Conservation (phyloP, 768 basidiomycete species). For the Phaeotremella skinneri region DNA sequence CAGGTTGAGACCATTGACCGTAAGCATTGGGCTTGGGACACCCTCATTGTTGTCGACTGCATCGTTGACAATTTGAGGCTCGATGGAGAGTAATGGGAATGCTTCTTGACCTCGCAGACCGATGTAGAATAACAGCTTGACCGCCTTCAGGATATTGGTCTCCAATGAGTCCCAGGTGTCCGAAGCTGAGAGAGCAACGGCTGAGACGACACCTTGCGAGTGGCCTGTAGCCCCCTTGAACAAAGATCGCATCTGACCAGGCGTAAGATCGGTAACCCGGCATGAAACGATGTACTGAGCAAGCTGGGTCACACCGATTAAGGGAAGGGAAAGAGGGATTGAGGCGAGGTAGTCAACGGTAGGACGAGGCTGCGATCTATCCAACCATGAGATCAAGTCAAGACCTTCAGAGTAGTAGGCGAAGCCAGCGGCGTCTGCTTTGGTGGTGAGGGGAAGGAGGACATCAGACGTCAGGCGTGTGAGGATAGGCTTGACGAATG, state of each 20-base stretch:
- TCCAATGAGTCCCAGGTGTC: conserved; percentile 70
- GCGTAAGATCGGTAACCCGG: conserved; percentile 69
- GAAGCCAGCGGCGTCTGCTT: conserved; percentile 58
- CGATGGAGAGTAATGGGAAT: conserved; percentile 87
- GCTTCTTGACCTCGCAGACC: conserved; percentile 89
- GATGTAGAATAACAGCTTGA: conserved; percentile 89
- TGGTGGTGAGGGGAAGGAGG: conserved; percentile 67
- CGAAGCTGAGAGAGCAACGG: conserved; percentile 82
- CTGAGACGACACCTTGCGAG: conserved; percentile 94
- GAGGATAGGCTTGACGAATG: conserved; percentile 76
- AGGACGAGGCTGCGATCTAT: conserved; percentile 67
- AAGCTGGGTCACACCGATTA: conserved; percentile 95
- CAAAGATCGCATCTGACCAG: conserved; percentile 71
- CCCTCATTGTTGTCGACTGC: conserved; percentile 91
- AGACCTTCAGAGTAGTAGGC: conserved; percentile 73
- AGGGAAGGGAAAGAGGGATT: conserved; percentile 86
- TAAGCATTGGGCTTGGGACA: conserved; percentile 86
- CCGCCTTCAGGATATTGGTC: conserved; percentile 73
- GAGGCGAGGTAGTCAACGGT: conserved; percentile 83
- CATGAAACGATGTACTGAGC: conserved; percentile 83
- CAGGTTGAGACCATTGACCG: conserved; percentile 71
- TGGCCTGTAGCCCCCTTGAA: conserved; percentile 91
- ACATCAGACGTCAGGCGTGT: conserved; percentile 62
- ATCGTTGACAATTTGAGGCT: conserved; percentile 82
- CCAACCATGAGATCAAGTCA: conserved; percentile 79